Evolutionary conservation across 2,329 filamentous ascomycete species (phyloP).

Genomic region (Myriosclerotinia scirpicola): DNA sequence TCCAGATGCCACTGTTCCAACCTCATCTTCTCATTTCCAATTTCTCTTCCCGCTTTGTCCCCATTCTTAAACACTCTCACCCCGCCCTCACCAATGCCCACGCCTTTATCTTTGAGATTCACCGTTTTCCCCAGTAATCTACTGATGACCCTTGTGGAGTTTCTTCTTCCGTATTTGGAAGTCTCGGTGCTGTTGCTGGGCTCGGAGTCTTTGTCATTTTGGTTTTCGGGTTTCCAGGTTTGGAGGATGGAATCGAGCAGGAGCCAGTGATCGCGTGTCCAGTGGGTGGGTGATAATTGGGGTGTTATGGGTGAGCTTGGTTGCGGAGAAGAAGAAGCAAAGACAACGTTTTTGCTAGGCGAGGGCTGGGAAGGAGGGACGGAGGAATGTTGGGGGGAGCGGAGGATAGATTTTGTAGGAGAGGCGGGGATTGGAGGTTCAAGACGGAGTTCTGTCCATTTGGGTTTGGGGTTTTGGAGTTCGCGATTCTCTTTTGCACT

Average conservation of each 20-base stretch:
- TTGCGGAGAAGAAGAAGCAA: slow-evolving; percentile 39
- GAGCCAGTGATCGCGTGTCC: slow-evolving; percentile 40
- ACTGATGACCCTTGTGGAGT: slow-evolving; percentile 38
- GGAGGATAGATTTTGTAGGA: slow-evolving; percentile 39
- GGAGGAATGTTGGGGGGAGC: slow-evolving; percentile 36
- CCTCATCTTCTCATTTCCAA: slow-evolving; percentile 32
- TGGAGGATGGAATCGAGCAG: slow-evolving; percentile 38
- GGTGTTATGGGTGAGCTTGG: slow-evolving; percentile 29
- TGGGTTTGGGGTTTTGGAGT: slow-evolving; percentile 26
- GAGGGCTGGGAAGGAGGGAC: slow-evolving; percentile 20
- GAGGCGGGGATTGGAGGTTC: slow-evolving; percentile 27
- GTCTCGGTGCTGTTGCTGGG: slow-evolving; percentile 10
- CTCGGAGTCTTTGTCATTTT: slow-evolving; percentile 13
- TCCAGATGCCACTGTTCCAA: slow-evolving; percentile 42
- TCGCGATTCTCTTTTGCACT: slow-evolving; percentile 30
- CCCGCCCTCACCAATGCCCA: slow-evolving; percentile 2
- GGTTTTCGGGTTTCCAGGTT: slow-evolving; percentile 35
- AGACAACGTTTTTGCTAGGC: slow-evolving; percentile 38
- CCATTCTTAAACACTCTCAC: slow-evolving; percentile 2
- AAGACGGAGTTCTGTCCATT: slow-evolving; percentile 34
- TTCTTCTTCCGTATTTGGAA: slow-evolving; percentile 28
- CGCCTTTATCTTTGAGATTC: slow-evolving; percentile 16
- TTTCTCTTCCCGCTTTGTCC: slow-evolving; percentile 7
- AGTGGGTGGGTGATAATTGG: slow-evolving; percentile 34
- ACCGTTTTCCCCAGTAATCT: slow-evolving; percentile 38